Evolutionary conservation across 1,139 yeast species (phyloP), one percentile per base, ranked within the genome.

Genomic region (Lodderomyces beijingensis): DNA sequence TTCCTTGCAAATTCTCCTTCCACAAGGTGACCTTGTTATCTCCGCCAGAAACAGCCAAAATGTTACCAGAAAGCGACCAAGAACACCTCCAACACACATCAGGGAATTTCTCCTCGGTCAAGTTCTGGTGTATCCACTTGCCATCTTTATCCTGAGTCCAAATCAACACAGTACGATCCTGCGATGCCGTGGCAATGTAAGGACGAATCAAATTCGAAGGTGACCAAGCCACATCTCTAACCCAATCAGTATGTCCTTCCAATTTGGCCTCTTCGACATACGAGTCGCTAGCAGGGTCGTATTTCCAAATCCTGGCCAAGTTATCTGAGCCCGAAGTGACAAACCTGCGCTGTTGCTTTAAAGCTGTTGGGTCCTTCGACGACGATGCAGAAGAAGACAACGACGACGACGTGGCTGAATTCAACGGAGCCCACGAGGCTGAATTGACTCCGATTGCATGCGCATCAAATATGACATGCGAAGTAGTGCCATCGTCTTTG

Each of bases 21-120:
- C 97, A 93, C 57, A 91, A 73, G 27, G 95, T 87, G 30, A 91
- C 91, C 62, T 85, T 87, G 61, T 89, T 89, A 57, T 91, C 97
- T 34, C 97, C 97, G 25, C 97, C 96, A 35, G 93, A 79, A 28
- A 91, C 87, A 4, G 99, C 99, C 51, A 91, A 74, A 28, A 93
- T 82, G 56, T 91, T 91, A 34, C 99, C 99, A 28, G 95, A 81
- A 47, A 88, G 73, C 14, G 96, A 87, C 98, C 98, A 91, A 45
- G 95, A 83, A 37, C 95, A 95, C 59, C 97, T 81, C 98, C 98
- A 93, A 48, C 94, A 87, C 22, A 89, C 96, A 53, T 91, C 98
- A 12, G 96, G 93, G 70, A 91, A 91, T 53, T 79, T 82, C 32
- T 86, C 95, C 22, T 74, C 74, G 33, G 81, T 77, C 53, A 93